Percentiles rank a stretch among this genome's conserved stretches.
phyloP scores from a whole-genome alignment of 306 rosid genomes.

The Senna tora region DNA sequence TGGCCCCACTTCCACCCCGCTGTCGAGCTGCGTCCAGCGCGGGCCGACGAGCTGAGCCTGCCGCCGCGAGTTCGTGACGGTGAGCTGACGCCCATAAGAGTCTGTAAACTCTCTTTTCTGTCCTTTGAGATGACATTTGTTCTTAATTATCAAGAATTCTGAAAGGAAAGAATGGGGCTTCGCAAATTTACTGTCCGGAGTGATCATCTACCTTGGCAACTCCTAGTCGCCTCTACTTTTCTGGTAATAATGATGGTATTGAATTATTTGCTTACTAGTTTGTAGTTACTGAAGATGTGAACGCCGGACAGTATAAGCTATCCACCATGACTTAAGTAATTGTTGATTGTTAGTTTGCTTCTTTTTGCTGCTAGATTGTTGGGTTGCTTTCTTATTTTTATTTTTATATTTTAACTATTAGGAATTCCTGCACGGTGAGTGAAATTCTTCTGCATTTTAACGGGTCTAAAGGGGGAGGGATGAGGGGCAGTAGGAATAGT shows the following conservation, averaged over 20 bases:
- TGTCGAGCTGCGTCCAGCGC: too few relatives aligned
- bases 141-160: neutral
- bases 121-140: neutral
- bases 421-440: neutral
- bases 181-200: slow-evolving; percentile 31
- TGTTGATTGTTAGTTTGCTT: neutral
- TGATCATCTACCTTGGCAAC: slow-evolving; percentile 25
- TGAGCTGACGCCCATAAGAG: neutral
- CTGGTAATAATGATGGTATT: slow-evolving; percentile 32
- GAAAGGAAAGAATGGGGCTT: slow-evolving; percentile 38
- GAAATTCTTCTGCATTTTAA: neutral
- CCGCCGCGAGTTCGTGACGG: neutral
- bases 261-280: neutral
- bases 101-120: neutral
- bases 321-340: neutral
- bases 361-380: neutral
- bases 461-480: neutral
- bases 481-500: neutral
- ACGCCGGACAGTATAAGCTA: neutral
- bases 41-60: too few relatives aligned
- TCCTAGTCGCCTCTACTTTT: slow-evolving; percentile 30
- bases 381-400: neutral
- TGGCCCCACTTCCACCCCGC: too few relatives aligned
- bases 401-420: neutral
- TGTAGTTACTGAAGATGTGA: neutral